Conservation (phyloP, 2,329 filamentous ascomycete species). For the Fusarium oligoseptatum region DNA sequence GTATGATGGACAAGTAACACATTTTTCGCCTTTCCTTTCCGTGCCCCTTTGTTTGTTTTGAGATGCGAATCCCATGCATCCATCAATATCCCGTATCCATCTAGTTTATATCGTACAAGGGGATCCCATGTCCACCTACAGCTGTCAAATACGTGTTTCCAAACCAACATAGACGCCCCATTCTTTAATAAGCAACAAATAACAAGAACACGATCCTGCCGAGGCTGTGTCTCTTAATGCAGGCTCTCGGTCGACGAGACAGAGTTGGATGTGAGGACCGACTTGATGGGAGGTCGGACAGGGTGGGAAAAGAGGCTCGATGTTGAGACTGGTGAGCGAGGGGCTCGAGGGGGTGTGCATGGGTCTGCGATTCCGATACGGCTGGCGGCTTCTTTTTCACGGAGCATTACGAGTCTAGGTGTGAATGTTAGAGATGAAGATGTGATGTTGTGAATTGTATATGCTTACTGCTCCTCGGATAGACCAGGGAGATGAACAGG, state of each 20-base stretch:
- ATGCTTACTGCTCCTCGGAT: conserved; percentile 69
- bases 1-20: conserved; percentile 29
- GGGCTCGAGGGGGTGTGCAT: conserved; percentile 38
- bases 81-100: not conserved
- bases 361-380: conserved; percentile 60
- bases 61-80: not conserved
- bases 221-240: conserved; percentile 18
- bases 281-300: conserved; percentile 39
- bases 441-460: not conserved
- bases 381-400: conserved; percentile 65
- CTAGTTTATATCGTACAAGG: conserved; percentile 29
- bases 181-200: not conserved
- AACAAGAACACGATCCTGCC: not conserved
- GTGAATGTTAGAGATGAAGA: not conserved
- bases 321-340: conserved; percentile 42
- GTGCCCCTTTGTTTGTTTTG: not conserved
- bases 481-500: conserved; percentile 67
- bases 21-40: conserved; percentile 8
- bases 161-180: conserved; percentile 19
- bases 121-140: not conserved
- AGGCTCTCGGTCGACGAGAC: conserved; percentile 45
- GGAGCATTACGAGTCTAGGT: conserved; percentile 62
- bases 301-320: conserved; percentile 44
- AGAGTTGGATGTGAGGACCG: conserved; percentile 35
- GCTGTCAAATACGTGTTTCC: not conserved